A percentile compares a stretch with the other conserved stretches of the same genome.
phyloP scores from a whole-genome alignment of 2,329 filamentous ascomycete genomes.

The Penicillium capsulatum region DNA sequence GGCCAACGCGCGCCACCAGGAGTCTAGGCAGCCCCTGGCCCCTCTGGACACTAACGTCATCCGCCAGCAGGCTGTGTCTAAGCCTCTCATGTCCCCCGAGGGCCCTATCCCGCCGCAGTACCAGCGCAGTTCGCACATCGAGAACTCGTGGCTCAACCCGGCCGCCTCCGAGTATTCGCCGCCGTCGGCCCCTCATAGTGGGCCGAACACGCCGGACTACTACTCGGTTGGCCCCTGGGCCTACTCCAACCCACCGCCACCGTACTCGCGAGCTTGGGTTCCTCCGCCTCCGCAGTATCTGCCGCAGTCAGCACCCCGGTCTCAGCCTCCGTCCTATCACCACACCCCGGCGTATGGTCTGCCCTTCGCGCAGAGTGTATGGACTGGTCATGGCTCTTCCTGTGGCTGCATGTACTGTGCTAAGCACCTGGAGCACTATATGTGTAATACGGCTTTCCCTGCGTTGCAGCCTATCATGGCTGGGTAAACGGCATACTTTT shows the following conservation, averaged over 20 bases:
- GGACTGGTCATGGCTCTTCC: slow-evolving; percentile 46
- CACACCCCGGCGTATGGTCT: slow-evolving; percentile 47
- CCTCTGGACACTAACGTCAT: slow-evolving; percentile 63
- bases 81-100: slow-evolving; percentile 48
- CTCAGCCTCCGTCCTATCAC: slow-evolving; percentile 46
- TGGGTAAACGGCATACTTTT: slow-evolving; percentile 27
- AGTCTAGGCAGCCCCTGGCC: slow-evolving; percentile 50
- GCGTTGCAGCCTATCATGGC: slow-evolving; percentile 46
- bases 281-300: slow-evolving; percentile 36
- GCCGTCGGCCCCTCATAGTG: slow-evolving; percentile 48
- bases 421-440: slow-evolving; percentile 49
- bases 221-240: slow-evolving; percentile 43
- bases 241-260: slow-evolving; percentile 41
- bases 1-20: slow-evolving; percentile 45
- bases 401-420: slow-evolving; percentile 49
- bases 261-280: slow-evolving; percentile 41
- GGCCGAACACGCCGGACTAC: slow-evolving; percentile 47
- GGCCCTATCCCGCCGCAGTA: slow-evolving; percentile 49
- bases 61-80: slow-evolving; percentile 47
- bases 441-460: slow-evolving; percentile 42
- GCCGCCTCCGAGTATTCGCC: slow-evolving; percentile 49
- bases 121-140: slow-evolving; percentile 44
- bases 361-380: slow-evolving; percentile 45
- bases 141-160: slow-evolving; percentile 51
- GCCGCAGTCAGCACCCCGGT: slow-evolving; percentile 36